Conservation (phyloP, 257 asterid genomes). For the Lycium ferocissimum region DNA sequence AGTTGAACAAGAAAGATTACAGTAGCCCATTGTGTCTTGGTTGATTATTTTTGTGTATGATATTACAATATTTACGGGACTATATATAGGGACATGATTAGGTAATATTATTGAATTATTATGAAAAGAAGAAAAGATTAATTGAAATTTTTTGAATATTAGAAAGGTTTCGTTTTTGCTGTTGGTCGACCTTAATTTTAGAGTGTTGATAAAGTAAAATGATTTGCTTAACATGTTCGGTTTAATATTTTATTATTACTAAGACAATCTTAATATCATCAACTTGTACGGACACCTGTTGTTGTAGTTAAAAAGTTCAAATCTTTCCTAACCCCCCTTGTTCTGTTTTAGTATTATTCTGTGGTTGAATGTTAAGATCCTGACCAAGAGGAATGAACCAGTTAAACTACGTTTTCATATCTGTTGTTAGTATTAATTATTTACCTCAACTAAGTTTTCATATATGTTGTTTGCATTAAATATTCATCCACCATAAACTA, state of each 20-base stretch:
- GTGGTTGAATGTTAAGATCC: constrained; percentile 15
- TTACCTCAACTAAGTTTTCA: background rate
- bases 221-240: background rate
- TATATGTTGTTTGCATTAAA: background rate
- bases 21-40: constrained; percentile 27
- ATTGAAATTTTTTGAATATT: background rate
- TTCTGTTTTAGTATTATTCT: background rate
- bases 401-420: background rate
- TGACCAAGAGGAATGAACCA: background rate
- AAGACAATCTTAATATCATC: background rate
- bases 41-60: background rate
- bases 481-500: background rate
- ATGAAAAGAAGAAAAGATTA: background rate
- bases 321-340: background rate
- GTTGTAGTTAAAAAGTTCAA: background rate
- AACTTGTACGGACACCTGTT: background rate
- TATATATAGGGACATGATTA: constrained; percentile 48
- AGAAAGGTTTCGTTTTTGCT: constrained; percentile 32
- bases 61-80: background rate
- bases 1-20: constrained; percentile 27
- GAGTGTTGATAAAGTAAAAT: constrained; percentile 67
- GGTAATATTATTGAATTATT: constrained; percentile 43
- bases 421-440: background rate
- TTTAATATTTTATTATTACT: constrained; percentile 26
- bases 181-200: constrained; percentile 66